phyloP scores from a whole-genome alignment of 2,329 filamentous ascomycete species.

The Dactylellina cionopaga region DNA sequence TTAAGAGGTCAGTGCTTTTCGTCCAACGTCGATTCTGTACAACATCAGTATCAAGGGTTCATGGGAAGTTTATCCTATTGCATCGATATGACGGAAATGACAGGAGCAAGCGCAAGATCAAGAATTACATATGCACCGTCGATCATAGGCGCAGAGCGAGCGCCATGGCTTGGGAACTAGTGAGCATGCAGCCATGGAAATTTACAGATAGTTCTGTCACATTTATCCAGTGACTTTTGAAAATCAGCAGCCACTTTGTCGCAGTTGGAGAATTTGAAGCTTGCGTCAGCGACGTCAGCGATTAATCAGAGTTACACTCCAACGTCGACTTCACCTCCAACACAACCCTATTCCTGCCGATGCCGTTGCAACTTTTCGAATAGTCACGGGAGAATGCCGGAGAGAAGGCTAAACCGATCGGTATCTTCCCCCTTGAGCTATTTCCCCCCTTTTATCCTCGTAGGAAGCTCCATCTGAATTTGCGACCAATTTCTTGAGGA shows the following conservation, averaged over 20 bases:
- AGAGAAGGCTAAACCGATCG: slow-evolving; percentile 39
- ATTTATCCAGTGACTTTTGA: slow-evolving; percentile 34
- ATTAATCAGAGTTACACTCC: too few species aligned
- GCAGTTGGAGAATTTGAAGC: slow-evolving; percentile 14
- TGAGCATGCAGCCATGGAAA: slow-evolving; percentile 6
- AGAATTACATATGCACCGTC: slow-evolving; percentile 49
- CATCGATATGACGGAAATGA: slow-evolving; percentile 52
- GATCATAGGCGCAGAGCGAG: slow-evolving; percentile 41
- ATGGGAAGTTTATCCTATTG: slow-evolving; percentile 51
- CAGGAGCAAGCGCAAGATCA: slow-evolving; percentile 12
- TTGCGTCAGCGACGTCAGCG: too few species aligned
- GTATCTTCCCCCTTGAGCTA: slow-evolving; percentile 19
- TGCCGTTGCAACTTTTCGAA: background rate
- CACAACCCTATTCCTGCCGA: slow-evolving; percentile 6
- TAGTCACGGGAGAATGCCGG: slow-evolving; percentile 39
- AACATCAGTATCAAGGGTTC: slow-evolving; percentile 11
- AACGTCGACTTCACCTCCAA: slow-evolving; percentile 36
- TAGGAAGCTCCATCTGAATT: slow-evolving; percentile 6
- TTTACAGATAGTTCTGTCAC: slow-evolving; percentile 5
- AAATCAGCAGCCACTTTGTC: background rate
- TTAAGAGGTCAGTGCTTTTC: slow-evolving; percentile 36
- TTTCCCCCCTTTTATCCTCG: slow-evolving; percentile 41
- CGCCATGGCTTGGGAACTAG: slow-evolving; percentile 40
- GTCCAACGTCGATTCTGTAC: slow-evolving; percentile 13
- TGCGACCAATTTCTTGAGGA: slow-evolving; percentile 36